A percentile compares a stretch with the other conserved stretches of the same genome.
Conservation (phyloP, 2,329 filamentous ascomycete species). For the Sarocladium oryzae region DNA sequence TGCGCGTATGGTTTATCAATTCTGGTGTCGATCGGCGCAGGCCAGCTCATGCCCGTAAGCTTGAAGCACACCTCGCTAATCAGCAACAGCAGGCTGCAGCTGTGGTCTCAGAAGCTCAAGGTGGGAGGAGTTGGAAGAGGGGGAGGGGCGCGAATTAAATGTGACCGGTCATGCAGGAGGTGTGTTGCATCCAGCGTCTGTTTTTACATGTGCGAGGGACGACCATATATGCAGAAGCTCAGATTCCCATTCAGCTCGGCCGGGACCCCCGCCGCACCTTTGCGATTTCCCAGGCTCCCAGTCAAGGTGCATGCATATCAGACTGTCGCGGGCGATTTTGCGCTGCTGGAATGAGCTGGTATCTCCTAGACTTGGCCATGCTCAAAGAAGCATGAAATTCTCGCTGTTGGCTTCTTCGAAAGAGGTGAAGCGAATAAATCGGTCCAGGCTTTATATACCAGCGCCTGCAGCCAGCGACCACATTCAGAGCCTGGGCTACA, state of each 20-base stretch:
- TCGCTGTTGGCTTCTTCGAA: too few relatives aligned
- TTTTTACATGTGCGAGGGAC: neutral
- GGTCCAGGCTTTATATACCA: too few relatives aligned
- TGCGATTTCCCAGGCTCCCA: neutral
- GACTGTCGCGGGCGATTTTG: neutral
- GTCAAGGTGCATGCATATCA: neutral
- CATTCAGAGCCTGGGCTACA: too few relatives aligned
- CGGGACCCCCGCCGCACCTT: neutral
- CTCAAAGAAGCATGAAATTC: too few relatives aligned
- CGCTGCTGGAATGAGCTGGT: neutral
- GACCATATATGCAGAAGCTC: slow-evolving; percentile 5
- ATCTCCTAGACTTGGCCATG: neutral
- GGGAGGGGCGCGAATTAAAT: neutral
- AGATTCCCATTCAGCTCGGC: slow-evolving; percentile 3
- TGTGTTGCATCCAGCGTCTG: neutral
- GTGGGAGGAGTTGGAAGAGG: slow-evolving; percentile 1
- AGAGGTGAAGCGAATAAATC: too few relatives aligned
- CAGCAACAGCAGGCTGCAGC: neutral
- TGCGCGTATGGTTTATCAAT: too few relatives aligned
- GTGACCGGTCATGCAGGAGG: neutral
- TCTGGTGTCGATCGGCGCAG: neutral
- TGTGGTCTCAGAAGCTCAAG: neutral
- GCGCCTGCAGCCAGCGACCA: too few relatives aligned
- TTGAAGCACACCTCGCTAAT: neutral
- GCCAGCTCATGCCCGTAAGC: neutral